Evolutionary conservation across 345 rosid genomes (phyloP).

Genomic region (Salix caprea): DNA sequence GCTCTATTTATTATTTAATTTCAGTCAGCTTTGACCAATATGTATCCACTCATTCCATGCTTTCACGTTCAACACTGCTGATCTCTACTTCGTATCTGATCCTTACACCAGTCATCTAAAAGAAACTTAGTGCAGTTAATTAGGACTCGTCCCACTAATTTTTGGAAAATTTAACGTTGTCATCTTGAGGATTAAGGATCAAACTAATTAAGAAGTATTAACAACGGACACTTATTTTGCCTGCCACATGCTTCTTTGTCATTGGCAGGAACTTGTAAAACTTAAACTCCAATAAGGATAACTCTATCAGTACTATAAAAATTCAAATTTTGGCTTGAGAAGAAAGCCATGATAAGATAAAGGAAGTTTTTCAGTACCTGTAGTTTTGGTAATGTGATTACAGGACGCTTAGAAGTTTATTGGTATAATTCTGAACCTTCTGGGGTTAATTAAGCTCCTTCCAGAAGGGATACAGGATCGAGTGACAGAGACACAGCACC

Average conservation of each 20-base stretch:
- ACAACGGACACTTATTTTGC: background rate
- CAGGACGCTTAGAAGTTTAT: background rate
- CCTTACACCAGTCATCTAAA: background rate
- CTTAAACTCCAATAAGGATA: background rate
- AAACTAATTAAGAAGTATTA: background rate
- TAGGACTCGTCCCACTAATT: background rate
- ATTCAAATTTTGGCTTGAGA: background rate
- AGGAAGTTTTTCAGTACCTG: background rate
- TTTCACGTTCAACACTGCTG: background rate
- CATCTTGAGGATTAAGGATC: background rate
- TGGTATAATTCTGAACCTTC: no score
- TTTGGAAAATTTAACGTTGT: background rate
- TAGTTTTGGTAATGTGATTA: background rate
- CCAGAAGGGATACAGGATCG: background rate
- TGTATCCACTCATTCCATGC: background rate
- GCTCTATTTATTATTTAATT: background rate
- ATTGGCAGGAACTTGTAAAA: background rate
- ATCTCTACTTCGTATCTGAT: background rate
- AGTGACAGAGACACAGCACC: constrained; percentile 14
- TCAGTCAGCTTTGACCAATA: background rate
- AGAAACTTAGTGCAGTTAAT: background rate
- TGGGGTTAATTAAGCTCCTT: constrained; percentile 21
- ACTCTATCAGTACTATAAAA: background rate
- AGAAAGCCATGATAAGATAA: background rate
- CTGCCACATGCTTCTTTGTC: background rate